Conservation (phyloP, 306 rosid genomes). For the peach (Prunus persica) region Prunus_persica_NCBIv2 NC_034013.1:17805501-17806000, state of each 20-base stretch:
- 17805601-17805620: not conserved
- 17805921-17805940: constrained; percentile 25
- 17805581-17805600: not conserved
- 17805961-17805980: not conserved
- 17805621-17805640: not conserved
- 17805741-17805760: not conserved
- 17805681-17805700: not conserved
- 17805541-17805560: not conserved
- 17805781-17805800: constrained; percentile 37
- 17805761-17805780: constrained; percentile 37
- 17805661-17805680: not conserved
- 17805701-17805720: constrained; percentile 15
- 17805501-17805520: not conserved
- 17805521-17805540: not conserved
- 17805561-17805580: not conserved
- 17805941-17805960: not conserved
- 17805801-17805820: constrained; percentile 28
- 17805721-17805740: not conserved
- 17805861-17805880: constrained; percentile 53
- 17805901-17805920: constrained; percentile 59
- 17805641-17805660: not conserved
- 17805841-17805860: constrained; percentile 24
- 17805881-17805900: constrained; percentile 36
- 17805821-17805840: constrained; percentile 24
- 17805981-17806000: not conserved